A percentile compares a stretch with the other conserved stretches of the same genome.
Evolutionary conservation across 2,329 filamentous ascomycete genomes (phyloP).

Genomic region (Amesomyces nigricolor): DNA sequence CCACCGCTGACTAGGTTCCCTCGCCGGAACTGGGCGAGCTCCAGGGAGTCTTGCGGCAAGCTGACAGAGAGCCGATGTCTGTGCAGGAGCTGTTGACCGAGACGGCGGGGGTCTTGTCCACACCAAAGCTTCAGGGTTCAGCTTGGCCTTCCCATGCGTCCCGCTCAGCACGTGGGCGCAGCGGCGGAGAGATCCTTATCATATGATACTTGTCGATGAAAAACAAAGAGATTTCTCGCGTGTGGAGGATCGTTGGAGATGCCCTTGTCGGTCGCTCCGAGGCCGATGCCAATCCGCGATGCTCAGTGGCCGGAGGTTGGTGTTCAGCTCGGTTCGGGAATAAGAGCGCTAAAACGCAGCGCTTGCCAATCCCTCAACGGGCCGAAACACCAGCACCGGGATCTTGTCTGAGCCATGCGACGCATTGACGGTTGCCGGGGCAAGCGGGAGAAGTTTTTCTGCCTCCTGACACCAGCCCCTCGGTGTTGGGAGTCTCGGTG

Average conservation of each 20-base stretch:
- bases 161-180: conserved; percentile 17
- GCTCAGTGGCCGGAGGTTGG: conserved; percentile 12
- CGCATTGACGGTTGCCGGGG: conserved; percentile 4
- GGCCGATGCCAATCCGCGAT: conserved; percentile 7
- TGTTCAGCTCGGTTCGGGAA: not conserved
- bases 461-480: too few species aligned
- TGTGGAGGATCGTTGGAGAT: not conserved
- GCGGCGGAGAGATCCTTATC: conserved; percentile 1
- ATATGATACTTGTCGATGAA: not conserved
- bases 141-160: not conserved
- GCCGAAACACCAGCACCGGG: not conserved
- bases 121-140: not conserved
- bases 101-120: not conserved
- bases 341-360: conserved; percentile 7
- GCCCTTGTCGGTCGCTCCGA: not conserved
- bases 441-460: not conserved
- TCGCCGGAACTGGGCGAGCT: conserved; percentile 8
- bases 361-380: not conserved
- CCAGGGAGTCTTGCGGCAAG: conserved; percentile 13
- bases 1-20: not conserved
- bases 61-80: conserved; percentile 14
- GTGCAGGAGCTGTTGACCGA: conserved; percentile 1
- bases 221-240: not conserved
- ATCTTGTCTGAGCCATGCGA: not conserved
- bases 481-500: not conserved